A percentile compares a stretch with the other conserved stretches of the same genome.
These are phyloP conservation scores for Chlorella sorokiniana DNA, from an alignment of 139 green algal genomes.

Conservation along the genomic window DNA sequence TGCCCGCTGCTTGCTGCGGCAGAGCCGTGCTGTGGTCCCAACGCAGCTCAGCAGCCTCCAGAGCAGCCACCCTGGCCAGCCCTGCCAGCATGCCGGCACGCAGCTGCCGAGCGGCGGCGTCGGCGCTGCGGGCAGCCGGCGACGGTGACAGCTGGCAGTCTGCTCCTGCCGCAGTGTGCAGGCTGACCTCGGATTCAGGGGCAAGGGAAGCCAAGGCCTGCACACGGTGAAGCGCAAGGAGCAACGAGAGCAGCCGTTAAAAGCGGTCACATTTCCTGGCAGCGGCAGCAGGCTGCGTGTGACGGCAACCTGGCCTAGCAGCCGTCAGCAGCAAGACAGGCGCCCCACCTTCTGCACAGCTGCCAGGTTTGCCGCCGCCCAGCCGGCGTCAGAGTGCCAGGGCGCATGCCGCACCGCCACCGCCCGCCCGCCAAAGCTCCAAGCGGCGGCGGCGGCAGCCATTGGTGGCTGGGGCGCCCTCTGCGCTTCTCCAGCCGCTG, in stretches of 20 bases:
- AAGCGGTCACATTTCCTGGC: too few species aligned
- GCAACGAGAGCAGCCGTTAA: too few species aligned
- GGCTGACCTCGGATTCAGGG: background rate
- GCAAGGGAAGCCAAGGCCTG: too few species aligned
- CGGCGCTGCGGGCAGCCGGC: background rate
- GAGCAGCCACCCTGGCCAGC: slow-evolving; percentile 16
- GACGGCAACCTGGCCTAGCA: background rate
- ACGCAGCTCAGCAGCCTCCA: background rate
- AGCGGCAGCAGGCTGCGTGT: background rate
- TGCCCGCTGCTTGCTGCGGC: background rate
- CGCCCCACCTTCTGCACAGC: background rate
- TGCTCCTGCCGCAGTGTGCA: background rate
- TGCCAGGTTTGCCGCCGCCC: background rate
- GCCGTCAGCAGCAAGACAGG: background rate
- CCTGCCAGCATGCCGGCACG: background rate
- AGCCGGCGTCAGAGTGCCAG: background rate
- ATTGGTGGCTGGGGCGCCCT: too few species aligned
- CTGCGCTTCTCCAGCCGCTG: too few species aligned
- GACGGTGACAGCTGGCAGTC: background rate
- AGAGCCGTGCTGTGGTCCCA: background rate
- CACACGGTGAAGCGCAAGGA: too few species aligned
- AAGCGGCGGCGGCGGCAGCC: too few species aligned
- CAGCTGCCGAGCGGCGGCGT: background rate
- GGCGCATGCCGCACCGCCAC: background rate
- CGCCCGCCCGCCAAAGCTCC: background rate